Percentiles rank a stretch among this genome's conserved stretches.
Conservation (phyloP, 148 eudicot species). For the Limonium bicolor region DNA sequence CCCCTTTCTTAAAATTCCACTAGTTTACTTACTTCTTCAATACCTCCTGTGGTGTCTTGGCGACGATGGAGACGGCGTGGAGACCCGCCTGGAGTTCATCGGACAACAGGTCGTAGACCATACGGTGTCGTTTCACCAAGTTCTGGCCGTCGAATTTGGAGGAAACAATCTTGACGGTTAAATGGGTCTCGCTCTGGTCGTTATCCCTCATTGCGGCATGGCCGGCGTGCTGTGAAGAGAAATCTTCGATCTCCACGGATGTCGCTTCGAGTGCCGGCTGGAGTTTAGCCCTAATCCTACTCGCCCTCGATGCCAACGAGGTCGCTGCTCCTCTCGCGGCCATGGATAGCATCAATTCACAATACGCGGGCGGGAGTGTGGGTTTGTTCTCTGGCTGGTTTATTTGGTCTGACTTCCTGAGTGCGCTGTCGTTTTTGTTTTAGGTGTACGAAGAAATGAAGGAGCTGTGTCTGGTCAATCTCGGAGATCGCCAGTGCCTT, state of each 20-base stretch:
- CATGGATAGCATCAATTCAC: slow-evolving; percentile 10
- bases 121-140: slow-evolving; percentile 62
- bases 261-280: slow-evolving; percentile 37
- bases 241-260: slow-evolving; percentile 49
- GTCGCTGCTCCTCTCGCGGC: slow-evolving; percentile 14
- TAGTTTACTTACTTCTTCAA: background rate
- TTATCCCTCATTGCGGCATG: slow-evolving; percentile 46
- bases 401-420: too few species aligned
- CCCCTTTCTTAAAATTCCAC: too few species aligned
- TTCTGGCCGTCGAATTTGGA: slow-evolving; percentile 45
- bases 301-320: slow-evolving; percentile 35
- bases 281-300: slow-evolving; percentile 46
- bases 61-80: slow-evolving; percentile 63
- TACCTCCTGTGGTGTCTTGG: slow-evolving; percentile 58
- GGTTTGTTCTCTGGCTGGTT: too few species aligned
- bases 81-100: slow-evolving; percentile 63
- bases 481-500: too few species aligned
- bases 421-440: too few species aligned
- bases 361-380: too few species aligned
- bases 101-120: slow-evolving; percentile 52
- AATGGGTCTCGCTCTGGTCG: slow-evolving; percentile 52
- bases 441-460: too few species aligned
- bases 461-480: too few species aligned
- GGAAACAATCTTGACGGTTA: slow-evolving; percentile 55
- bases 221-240: slow-evolving; percentile 61